These are phyloP conservation scores for Eimeria necatrix DNA, from an alignment of 169 alveolate species.

Conservation along the genomic window DNA sequence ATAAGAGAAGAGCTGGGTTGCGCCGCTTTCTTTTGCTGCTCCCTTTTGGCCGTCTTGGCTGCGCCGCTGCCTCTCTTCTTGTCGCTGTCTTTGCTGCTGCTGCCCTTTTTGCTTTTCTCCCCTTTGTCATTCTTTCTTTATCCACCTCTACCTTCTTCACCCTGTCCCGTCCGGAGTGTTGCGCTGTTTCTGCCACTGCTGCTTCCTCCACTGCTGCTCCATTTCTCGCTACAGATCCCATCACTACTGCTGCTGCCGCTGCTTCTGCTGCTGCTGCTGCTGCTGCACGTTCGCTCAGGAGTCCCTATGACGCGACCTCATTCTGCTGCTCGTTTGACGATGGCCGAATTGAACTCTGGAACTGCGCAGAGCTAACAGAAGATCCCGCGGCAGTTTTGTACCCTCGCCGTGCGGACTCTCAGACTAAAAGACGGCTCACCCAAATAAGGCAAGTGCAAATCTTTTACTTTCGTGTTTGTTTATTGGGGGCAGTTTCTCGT, in stretches of 20 bases:
- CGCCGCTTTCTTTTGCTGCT: no score
- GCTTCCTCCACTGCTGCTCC: neutral
- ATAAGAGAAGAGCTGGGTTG: no score
- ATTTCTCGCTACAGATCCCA: neutral
- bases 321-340: conserved; percentile 93
- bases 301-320: conserved; percentile 90
- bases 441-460: conserved; percentile 60
- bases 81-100: neutral
- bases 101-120: neutral
- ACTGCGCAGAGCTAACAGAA: conserved; percentile 86
- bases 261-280: neutral
- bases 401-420: conserved; percentile 78
- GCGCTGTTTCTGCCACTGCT: neutral
- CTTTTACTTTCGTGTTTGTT: neutral
- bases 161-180: no score
- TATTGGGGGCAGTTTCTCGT: neutral
- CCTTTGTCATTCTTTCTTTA: no score
- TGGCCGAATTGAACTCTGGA: conserved; percentile 97
- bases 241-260: neutral
- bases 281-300: conserved; percentile 88
- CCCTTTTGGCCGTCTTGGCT: neutral
- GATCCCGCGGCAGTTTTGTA: conserved; percentile 77
- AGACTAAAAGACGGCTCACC: conserved; percentile 60
- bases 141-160: no score
- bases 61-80: neutral